Conservation (phyloP, 768 basidiomycete genomes). For the Hypsizygus marmoreus region DNA sequence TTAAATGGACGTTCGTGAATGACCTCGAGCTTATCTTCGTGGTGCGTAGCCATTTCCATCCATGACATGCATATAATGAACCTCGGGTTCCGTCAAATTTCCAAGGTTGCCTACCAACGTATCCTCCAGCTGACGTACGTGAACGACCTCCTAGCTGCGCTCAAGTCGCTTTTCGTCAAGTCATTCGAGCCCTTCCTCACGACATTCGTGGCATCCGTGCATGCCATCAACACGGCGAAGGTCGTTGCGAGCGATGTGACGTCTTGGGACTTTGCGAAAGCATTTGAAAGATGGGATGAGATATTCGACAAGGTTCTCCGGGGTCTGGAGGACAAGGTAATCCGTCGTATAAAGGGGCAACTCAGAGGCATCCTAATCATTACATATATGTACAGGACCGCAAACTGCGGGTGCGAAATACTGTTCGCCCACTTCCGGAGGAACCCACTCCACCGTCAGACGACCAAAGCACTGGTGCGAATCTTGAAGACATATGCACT, state of each 20-base stretch:
- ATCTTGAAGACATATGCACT: not conserved
- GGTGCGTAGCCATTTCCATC: constrained; percentile 46
- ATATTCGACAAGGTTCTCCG: constrained; percentile 77
- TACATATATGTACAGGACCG: constrained; percentile 75
- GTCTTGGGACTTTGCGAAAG: constrained; percentile 69
- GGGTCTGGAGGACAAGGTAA: constrained; percentile 72
- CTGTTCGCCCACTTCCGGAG: constrained; percentile 37
- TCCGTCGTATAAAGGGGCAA: constrained; percentile 19
- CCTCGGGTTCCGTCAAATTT: constrained; percentile 4
- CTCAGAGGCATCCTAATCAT: no score
- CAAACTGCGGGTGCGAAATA: constrained; percentile 59
- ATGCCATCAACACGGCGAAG: constrained; percentile 55
- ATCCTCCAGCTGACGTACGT: constrained; percentile 94
- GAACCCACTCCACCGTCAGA: constrained; percentile 56
- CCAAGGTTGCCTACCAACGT: constrained; percentile 92
- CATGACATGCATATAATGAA: constrained; percentile 3
- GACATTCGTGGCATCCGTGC: constrained; percentile 82
- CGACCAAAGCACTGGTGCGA: constrained; percentile 60
- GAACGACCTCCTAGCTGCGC: constrained; percentile 78
- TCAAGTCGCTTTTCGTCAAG: constrained; percentile 85
- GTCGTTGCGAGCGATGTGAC: constrained; percentile 37
- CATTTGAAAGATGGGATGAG: constrained; percentile 80
- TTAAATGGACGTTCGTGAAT: constrained; percentile 94
- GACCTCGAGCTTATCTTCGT: constrained; percentile 97
- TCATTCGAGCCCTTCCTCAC: constrained; percentile 84